Conservation (phyloP, 768 basidiomycete species). For the Pulveroboletus ravenelii region DNA sequence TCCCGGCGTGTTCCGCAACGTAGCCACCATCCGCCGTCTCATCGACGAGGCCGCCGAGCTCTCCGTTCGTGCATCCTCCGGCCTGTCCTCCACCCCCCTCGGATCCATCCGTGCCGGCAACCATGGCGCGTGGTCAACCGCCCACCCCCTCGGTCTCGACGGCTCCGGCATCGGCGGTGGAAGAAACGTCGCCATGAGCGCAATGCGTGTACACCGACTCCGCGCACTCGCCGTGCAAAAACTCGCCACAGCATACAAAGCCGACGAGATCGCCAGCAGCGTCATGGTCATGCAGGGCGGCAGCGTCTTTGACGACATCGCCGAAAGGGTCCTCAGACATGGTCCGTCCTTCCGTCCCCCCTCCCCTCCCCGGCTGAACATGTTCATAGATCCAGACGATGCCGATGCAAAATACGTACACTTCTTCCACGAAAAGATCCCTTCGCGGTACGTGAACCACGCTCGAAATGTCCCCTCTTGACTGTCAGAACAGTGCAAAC, state of each 20-base stretch:
- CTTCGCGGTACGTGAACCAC: constrained; percentile 63
- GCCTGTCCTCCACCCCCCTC: constrained; percentile 70
- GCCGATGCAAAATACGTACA: constrained; percentile 83
- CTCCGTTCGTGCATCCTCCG: constrained; percentile 82
- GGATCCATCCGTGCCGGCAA: constrained; percentile 45
- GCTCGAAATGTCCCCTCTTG: constrained; percentile 4
- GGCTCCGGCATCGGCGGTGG: constrained; percentile 52
- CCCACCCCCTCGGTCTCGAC: constrained; percentile 62
- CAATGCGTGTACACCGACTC: constrained; percentile 76
- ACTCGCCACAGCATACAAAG: constrained; percentile 78
- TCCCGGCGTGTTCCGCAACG: constrained; percentile 78
- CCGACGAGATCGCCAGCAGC: constrained; percentile 87
- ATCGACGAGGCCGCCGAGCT: constrained; percentile 90
- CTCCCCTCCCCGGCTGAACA: neutral
- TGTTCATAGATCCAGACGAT: constrained; percentile 61
- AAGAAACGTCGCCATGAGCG: constrained; percentile 77
- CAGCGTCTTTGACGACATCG: constrained; percentile 89
- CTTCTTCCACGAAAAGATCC: constrained; percentile 94
- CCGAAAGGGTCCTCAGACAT: constrained; percentile 74
- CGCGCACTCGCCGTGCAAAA: constrained; percentile 82
- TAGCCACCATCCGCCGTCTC: constrained; percentile 68
- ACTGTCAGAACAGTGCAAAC: constrained; percentile 21
- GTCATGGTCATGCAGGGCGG: constrained; percentile 97
- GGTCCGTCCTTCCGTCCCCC: constrained; percentile 35
- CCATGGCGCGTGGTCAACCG: constrained; percentile 54